These are phyloP conservation scores for Citrullus amarus DNA, from an alignment of 306 rosid genomes.

Conservation along the genomic window DNA sequence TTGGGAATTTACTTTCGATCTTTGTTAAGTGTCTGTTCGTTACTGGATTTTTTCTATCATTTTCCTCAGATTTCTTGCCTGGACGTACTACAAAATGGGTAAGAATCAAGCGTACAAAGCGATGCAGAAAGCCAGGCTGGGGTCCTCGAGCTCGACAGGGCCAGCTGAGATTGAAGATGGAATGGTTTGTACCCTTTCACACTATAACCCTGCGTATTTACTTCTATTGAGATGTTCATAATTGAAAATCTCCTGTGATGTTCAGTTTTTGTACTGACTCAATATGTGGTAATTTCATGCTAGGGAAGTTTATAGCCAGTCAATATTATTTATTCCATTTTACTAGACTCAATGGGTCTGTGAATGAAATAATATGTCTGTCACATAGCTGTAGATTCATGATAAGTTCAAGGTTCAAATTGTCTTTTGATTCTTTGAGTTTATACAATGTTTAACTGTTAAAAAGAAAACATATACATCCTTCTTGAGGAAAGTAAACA, in stretches of 20 bases:
- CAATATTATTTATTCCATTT: neutral
- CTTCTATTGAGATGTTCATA: neutral
- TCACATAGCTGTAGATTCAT: neutral
- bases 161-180: constrained; percentile 96
- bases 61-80: constrained; percentile 5
- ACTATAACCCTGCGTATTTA: constrained; percentile 10
- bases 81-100: constrained; percentile 43
- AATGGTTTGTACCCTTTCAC: constrained; percentile 99
- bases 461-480: neutral
- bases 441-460: neutral
- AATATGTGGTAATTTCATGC: neutral
- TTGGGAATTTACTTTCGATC: neutral
- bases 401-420: neutral
- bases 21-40: neutral
- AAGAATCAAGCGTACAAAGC: constrained; percentile 99
- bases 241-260: neutral
- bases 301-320: neutral
- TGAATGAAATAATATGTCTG: neutral
- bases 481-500: too few species aligned
- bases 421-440: neutral
- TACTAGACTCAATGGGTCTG: neutral
- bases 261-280: neutral
- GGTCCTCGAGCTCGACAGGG: constrained; percentile 65
- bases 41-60: neutral
- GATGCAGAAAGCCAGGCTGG: constrained; percentile 88